Percentiles rank a stretch among this genome's conserved stretches.
Conservation (phyloP, 441 rosid species). For the Jatropha podagrica region DNA sequence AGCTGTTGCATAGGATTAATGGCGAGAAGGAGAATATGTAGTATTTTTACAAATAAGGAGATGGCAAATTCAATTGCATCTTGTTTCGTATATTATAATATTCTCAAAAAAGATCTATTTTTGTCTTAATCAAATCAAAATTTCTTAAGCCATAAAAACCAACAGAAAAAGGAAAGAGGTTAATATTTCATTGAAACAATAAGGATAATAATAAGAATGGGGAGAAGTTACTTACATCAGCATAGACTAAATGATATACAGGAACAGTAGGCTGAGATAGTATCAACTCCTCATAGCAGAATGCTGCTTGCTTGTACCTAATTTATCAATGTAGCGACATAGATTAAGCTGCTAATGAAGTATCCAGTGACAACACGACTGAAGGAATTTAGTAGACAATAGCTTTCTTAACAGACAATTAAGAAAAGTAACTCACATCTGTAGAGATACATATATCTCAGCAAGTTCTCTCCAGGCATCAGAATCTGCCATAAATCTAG, state of each 20-base stretch:
- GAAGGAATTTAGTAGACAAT: constrained; percentile 8
- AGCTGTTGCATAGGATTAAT: not conserved
- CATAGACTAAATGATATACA: constrained; percentile 80
- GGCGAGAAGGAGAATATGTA: not conserved
- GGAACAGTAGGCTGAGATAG: constrained; percentile 81
- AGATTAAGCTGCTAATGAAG: constrained; percentile 1
- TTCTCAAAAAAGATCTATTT: not conserved
- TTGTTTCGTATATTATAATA: not conserved
- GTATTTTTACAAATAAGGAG: not conserved
- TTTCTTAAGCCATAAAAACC: constrained; percentile 1
- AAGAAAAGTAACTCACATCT: constrained; percentile 56
- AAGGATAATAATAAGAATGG: not conserved
- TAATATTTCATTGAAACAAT: not conserved
- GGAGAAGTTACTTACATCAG: constrained; percentile 62
- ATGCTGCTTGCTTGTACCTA: constrained; percentile 99
- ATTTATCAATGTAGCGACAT: constrained; percentile 18
- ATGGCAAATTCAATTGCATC: not conserved
- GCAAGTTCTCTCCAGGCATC: constrained; percentile 99
- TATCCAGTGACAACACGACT: not conserved
- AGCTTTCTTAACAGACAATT: not conserved
- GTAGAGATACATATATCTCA: constrained; percentile 80
- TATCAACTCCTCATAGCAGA: constrained; percentile 96
- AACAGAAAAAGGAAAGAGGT: not conserved
- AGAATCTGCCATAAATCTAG: constrained; percentile 98
- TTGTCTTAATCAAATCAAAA: not conserved